Base-by-base conservation (phyloP, 2,329 filamentous ascomycete genomes). In the Amauroascus verrucosus region DNA sequence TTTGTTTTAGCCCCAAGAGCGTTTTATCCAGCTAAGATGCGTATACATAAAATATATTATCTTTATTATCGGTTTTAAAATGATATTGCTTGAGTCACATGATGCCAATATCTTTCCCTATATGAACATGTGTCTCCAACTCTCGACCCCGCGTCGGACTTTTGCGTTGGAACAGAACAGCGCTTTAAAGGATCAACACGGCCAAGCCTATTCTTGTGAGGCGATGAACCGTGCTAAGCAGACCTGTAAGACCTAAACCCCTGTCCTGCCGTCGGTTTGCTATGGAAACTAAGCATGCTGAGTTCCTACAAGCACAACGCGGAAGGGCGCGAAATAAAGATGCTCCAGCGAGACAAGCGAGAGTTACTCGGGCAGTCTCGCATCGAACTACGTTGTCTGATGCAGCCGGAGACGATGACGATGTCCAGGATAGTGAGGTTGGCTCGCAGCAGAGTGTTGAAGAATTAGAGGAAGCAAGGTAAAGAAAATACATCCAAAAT, bases 381-480 rank as follows among this genome's bases (percentile, higher is more conserved):
- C 40, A 30, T 48, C 44, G n/a, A 24, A 24, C 33, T 40, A 43
- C 51, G 22, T 16, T 7, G 8, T 47, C 18, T 22, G 32, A 35
- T 30, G 53, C 3, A 30, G 22, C 20, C 1, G 41, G 48, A 24
- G 22, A 43, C 46, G 40, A 30, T 7, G 40, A 45, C 37, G 49
- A 53, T 28, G 20, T 54, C 18, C 38, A 40, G 18, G 49, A 37
- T 32, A 46, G 49, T 18, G 43, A 52, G n/a, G 54, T 52, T 4
- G 33, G 20, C 1, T 53, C 54, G 16, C 38, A 56, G n/a, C 54
- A 55, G 24, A 55, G 45, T 20, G 22, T 44, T 6, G 40, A 35
- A 24, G 58, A 38, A n/a, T 20, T 54, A 30, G 54, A 57, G 37
- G 53, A 48, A 13, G 54, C 53, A n/a, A 56, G 48, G 56, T 57